Percentiles rank a stretch among this genome's conserved stretches.
These are phyloP conservation scores for Drosera spatulata DNA, from an alignment of 179 eudicot genomes.

Conservation along the genomic window DNA sequence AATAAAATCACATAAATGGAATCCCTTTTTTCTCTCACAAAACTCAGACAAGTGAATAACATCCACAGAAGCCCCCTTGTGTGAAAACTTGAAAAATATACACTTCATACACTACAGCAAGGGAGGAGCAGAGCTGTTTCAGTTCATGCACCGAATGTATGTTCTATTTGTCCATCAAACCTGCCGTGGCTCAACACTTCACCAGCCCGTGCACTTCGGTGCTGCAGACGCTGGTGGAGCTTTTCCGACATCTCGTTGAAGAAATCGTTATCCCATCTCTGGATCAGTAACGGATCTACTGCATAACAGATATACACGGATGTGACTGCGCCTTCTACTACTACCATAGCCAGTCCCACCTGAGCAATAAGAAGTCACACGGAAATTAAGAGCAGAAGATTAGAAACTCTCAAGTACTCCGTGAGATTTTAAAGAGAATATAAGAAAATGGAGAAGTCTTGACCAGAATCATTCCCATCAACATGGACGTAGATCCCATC, in stretches of 20 bases:
- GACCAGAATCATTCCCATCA: constrained; percentile 95
- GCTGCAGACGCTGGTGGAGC: constrained; percentile 83
- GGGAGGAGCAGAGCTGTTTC: no score
- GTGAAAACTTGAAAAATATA: no score
- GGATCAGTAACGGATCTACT: constrained; percentile 66
- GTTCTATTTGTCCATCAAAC: constrained; percentile 34
- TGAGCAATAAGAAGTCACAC: constrained; percentile 6
- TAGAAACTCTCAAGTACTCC: no score
- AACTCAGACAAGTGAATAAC: no score
- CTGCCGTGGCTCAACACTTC: constrained; percentile 34
- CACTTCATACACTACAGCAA: no score
- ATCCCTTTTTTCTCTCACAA: no score
- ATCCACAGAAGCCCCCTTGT: no score
- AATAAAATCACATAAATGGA: no score
- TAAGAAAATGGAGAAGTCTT: no score
- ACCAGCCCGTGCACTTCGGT: constrained; percentile 76
- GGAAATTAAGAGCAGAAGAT: no score
- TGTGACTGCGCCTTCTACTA: constrained; percentile 91
- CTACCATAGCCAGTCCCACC: constrained; percentile 93
- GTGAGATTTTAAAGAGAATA: no score
- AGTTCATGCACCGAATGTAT: constrained; percentile 1
- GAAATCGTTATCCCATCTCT: constrained; percentile 73
- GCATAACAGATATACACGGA: constrained; percentile 87
- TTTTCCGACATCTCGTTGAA: constrained; percentile 71
- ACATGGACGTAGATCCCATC: constrained; percentile 89